Evolutionary conservation across 2,329 filamentous ascomycete species (phyloP).

Genomic region (Cladophialophora psammophila): DNA sequence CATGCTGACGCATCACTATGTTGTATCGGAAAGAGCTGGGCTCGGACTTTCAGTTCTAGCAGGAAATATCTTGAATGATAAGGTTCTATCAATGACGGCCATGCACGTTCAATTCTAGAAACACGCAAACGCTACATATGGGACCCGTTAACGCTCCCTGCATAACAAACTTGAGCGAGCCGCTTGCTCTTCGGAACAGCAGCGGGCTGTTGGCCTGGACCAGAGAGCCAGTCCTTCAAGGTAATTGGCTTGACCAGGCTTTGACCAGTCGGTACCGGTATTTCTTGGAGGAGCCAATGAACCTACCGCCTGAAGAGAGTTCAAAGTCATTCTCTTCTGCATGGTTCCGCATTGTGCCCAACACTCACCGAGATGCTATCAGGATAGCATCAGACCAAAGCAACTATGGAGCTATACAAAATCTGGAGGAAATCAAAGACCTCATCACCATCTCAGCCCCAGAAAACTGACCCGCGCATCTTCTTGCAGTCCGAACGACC

Average conservation of each 20-base stretch:
- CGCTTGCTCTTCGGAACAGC: not conserved
- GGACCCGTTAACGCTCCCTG: not conserved
- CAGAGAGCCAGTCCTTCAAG: not conserved
- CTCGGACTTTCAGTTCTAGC: not conserved
- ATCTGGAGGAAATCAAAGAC: not conserved
- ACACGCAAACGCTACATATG: not conserved
- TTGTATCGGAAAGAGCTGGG: not conserved
- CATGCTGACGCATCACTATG: conserved; percentile 9
- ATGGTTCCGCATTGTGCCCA: not conserved
- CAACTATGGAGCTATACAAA: not conserved
- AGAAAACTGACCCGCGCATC: not conserved
- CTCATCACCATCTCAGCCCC: not conserved
- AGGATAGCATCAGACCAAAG: not conserved
- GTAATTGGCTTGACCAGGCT: conserved; percentile 2
- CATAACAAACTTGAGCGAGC: not conserved
- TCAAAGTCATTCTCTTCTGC: not conserved
- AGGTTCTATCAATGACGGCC: not conserved
- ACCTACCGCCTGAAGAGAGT: not conserved
- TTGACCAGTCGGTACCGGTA: not conserved
- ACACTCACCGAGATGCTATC: not conserved
- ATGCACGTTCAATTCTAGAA: not conserved
- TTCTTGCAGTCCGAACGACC: not conserved
- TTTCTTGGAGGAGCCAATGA: not conserved
- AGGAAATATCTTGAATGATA: not conserved
- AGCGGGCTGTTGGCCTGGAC: not conserved